phyloP scores from a whole-genome alignment of 352 stramenopile species.

The Globisporangium mamillatum region DNA sequence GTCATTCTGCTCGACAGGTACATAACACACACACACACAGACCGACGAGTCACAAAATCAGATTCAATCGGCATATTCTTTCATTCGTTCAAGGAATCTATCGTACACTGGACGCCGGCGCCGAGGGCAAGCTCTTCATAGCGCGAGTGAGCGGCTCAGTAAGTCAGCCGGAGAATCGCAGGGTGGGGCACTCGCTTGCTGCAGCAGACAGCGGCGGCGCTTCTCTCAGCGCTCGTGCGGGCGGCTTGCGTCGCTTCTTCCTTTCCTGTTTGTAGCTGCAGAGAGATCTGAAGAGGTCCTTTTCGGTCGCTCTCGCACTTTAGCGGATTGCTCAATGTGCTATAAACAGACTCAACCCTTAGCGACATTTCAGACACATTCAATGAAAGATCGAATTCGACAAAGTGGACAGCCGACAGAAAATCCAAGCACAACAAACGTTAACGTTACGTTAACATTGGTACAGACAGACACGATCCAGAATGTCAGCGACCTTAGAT shows the following conservation, averaged over 20 bases:
- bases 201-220: neutral
- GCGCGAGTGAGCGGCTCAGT: neutral
- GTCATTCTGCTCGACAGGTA: conserved; percentile 7
- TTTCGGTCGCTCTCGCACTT: neutral
- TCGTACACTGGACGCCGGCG: conserved; percentile 2
- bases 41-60: neutral
- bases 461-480: neutral
- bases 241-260: conserved; percentile 4
- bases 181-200: neutral
- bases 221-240: neutral
- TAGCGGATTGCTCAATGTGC: neutral
- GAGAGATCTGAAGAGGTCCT: conserved; percentile 5
- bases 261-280: neutral
- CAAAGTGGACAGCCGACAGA: neutral
- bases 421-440: neutral
- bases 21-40: neutral
- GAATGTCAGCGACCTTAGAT: neutral
- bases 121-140: conserved; percentile 9
- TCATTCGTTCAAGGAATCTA: neutral
- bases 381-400: neutral
- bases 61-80: neutral
- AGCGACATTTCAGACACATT: neutral
- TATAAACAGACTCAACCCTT: neutral
- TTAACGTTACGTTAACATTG: neutral
- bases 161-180: neutral